Base-by-base conservation (phyloP, 495 filamentous ascomycete species). In the Bacidia gigantensis region DNA sequence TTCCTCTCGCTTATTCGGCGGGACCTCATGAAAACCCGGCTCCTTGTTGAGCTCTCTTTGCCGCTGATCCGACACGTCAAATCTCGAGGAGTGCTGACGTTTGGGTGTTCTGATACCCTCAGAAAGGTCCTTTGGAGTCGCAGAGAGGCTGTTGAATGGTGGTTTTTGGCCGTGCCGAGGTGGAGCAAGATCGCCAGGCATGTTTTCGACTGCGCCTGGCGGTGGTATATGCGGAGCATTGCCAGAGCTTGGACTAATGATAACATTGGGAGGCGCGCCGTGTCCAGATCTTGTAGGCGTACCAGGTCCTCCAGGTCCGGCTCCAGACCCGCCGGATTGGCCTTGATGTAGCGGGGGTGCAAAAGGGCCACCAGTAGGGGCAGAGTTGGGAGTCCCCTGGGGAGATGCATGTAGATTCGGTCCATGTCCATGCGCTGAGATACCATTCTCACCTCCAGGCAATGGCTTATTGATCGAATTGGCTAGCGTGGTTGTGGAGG, bases 11-110 rank as follows among this genome's bases (percentile, higher is more conserved):
- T 89, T 80, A 57, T 94, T 89, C 18, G 92, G 93, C 10, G 90
- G 83, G 46, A 97, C 92, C 68, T 99, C 92, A 64, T 97, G 92
- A 70, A 99, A 99, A n/a, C 92, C 90, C 0, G 89, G 89, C 11
- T 97, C 73, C 69, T 99, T 99, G 63, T 97, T 93, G 41, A 99
- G 72, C 68, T 99, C 92, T 58, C 92, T 77, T 64, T 95, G 87
- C 46, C 79, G 74, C 62, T 84, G 81, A 51, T 93, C 87, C 3
- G 92, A 99, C 55, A 99, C 92, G 63, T 97, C 90, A 64, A 99
- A 97, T 56, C 93, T 79, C 18, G 92, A 99, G 23, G 93, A 97
- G 62, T 96, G 88, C 64, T 97, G 92, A 61, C 93, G 80, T 67
- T 90, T 93, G 5, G 92, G 92, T 7, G 92, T 97, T 62, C 89